A percentile compares a stretch with the other conserved stretches of the same genome.
Conservation (phyloP, 352 stramenopile genomes). For the Globisporangium camurandrum region DNA sequence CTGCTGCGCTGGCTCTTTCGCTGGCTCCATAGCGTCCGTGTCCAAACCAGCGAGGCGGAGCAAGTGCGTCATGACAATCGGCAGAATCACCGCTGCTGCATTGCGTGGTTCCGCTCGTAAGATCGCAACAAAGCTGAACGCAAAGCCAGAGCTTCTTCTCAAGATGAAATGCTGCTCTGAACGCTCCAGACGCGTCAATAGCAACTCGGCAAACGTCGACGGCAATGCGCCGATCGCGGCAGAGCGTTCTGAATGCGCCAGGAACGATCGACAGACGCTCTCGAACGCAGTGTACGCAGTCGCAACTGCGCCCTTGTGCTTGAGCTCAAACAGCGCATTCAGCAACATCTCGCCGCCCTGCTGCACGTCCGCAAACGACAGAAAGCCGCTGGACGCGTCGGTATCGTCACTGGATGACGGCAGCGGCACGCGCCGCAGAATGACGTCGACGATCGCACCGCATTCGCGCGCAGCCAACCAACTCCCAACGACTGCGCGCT, state of each 20-base stretch:
- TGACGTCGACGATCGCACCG: conserved; percentile 62
- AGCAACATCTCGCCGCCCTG: conserved; percentile 62
- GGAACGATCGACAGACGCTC: conserved; percentile 73
- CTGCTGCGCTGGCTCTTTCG: conserved; percentile 8
- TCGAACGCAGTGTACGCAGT: conserved; percentile 81
- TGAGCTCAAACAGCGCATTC: conserved; percentile 80
- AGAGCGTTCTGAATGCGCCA: conserved; percentile 56
- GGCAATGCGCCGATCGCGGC: conserved; percentile 41
- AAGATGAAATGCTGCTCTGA: conserved; percentile 86
- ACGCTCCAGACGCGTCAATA: conserved; percentile 67
- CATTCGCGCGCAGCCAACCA: conserved; percentile 84
- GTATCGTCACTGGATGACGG: conserved; percentile 12
- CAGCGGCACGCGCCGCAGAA: conserved; percentile 62
- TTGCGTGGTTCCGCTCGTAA: conserved; percentile 82
- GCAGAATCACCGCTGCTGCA: conserved; percentile 64
- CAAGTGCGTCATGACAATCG: conserved; percentile 62
- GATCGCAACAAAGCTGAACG: conserved; percentile 84
- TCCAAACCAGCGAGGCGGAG: conserved; percentile 56
- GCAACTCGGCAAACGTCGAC: conserved; percentile 60
- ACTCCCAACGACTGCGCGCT: conserved; percentile 77
- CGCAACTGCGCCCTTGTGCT: conserved; percentile 85
- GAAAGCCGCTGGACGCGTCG: conserved; percentile 23
- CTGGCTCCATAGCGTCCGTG: conserved; percentile 34
- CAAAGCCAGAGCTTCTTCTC: conserved; percentile 82
- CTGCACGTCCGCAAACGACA: conserved; percentile 39